Evolutionary conservation across 352 stramenopile species (phyloP), one percentile per base, ranked within the genome.

Genomic region (Globisporangium paddicum): DNA sequence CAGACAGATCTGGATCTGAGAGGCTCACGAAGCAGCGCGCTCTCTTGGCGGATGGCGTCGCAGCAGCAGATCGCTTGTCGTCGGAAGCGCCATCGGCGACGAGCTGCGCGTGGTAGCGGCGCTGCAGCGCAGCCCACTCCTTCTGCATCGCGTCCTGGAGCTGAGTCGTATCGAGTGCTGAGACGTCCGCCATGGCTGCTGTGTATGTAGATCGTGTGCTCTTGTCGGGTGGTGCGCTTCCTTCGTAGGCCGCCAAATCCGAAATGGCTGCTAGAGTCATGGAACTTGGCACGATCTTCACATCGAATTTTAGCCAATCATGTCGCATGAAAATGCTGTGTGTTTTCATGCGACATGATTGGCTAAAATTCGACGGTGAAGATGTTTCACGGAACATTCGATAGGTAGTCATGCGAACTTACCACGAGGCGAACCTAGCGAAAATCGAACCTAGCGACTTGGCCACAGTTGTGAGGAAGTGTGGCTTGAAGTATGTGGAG

Each of bases 111-210:
- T 89, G 69, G 63, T 92, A 90, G 45, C 78, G 78, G 4, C 80
- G 74, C 66, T 88, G 67, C 14, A 92, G 60, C 18, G 76, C 75
- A 65, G 87, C 72, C 66, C 80, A 86, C 55, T 92, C 82, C 58
- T 82, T 79, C 59, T 68, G 66, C 18, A 58, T 63, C 25, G 62
- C 60, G 56, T 85, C 63, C 48, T 71, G 63, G 48, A 69, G 60
- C 45, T 63, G 71, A 26, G 62, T 16, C 16, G 26, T 38, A 26
- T 40, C 16, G 6, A 21, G 13, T 19, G 47, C n/a, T n/a, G 45
- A 34, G 2, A 13, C 38, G 30, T 21, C 18, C 19, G 34, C 26
- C 52, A 56, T 66, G 28, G 16, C 14, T 41, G 23, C 38, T n/a
- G 48, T 30, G n/a, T 10, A 45, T 13, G 14, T 44, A 13, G 25